Conservation (phyloP, 768 basidiomycete genomes). For the Suillus subalutaceus region DNA sequence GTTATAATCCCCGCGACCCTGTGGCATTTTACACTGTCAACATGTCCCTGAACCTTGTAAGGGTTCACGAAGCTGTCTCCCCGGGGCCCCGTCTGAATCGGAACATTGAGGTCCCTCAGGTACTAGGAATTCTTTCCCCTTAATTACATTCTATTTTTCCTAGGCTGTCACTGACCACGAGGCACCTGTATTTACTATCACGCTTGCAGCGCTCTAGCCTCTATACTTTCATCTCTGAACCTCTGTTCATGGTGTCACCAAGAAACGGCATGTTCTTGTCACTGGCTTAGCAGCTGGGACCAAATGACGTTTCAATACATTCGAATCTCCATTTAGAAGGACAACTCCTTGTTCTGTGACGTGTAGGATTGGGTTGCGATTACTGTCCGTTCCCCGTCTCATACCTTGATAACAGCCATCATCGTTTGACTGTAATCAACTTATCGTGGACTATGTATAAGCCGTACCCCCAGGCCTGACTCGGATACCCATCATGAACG, state of each 20-base stretch:
- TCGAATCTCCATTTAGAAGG: neutral
- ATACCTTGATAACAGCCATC: neutral
- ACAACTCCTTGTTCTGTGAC: neutral
- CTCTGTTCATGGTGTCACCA: neutral
- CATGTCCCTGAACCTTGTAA: neutral
- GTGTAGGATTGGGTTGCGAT: neutral
- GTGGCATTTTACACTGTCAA: neutral
- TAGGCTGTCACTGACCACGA: neutral
- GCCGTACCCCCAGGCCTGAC: neutral
- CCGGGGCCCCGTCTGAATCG: neutral
- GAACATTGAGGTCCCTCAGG: neutral
- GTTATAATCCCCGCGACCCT: neutral
- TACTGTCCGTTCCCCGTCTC: neutral
- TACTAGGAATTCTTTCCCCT: neutral
- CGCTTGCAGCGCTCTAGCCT: neutral
- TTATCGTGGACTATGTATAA: neutral
- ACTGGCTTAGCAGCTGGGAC: neutral
- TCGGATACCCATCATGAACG: no score
- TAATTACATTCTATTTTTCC: neutral
- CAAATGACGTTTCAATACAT: neutral
- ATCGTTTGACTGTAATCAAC: no score
- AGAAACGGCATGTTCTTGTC: neutral
- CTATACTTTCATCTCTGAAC: neutral
- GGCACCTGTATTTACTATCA: neutral
- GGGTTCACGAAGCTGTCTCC: neutral